Evolutionary conservation across 495 filamentous ascomycete species (phyloP), one percentile per base, ranked within the genome.

Genomic region (Penicillium cinerascens): DNA sequence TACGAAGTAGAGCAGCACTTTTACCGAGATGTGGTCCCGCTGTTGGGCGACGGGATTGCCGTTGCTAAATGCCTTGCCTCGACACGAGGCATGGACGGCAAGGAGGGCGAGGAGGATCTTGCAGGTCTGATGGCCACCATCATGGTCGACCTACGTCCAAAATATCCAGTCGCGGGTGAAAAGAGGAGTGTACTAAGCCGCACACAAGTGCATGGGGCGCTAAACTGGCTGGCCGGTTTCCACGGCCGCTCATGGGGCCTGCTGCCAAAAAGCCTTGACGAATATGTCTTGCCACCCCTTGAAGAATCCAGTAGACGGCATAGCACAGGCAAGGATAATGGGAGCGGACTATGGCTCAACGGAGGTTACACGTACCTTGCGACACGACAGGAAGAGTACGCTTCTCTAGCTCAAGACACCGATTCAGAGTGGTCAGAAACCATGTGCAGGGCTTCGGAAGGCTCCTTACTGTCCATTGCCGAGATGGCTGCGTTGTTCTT

Each of bases 341-440:
- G 50, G 16, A 42, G 13, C 2, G 58, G 58, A 10, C 20, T 73
- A 21, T 73, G 70, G 70, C 56, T 73, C 1, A 73, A 73, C 20
- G 70, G 70, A 5, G 70, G 70, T 7, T 73, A 73, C 39, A 71
- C 70, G 27, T 73, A 73, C 18, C 70, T 73, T 29, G 61, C 68
- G 21, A 73, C 70, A 5, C 63, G 70, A 40, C 52, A 61, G 16
- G 64, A 47, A 44, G 70, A 73, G 51, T 72, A 70, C 15, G 56
- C 52, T 39, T 62, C 63, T 18, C 56, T 73, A 0, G 57, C 36
- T 6, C 36, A 59, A 9, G 68, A 71, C 17, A 42, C 38, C 0
- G 40, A 61, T 29, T 71, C 67, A 9, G 70, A 71, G 52, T 73
- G 70, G 70, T 66, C 59, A 4, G 52, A 51, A 8, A 51, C 54